These are phyloP conservation scores for Canna indica DNA, from an alignment of 176 grass and related monocot species.

Conservation along the genomic window DNA sequence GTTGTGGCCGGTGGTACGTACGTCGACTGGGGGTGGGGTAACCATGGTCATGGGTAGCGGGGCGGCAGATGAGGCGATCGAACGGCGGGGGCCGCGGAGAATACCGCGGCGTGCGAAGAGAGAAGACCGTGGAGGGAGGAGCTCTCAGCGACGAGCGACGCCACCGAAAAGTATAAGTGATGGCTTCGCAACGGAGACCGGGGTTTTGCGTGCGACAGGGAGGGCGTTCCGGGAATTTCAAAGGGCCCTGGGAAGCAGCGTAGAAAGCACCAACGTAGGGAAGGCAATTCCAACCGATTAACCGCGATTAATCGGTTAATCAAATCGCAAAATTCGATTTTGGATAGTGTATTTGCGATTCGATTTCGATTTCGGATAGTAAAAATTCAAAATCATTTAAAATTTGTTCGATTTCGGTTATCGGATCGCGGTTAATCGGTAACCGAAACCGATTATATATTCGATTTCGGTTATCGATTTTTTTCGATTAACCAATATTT, in stretches of 20 bases:
- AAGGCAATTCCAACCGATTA: too few relatives aligned
- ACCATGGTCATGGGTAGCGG: neutral
- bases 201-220: neutral
- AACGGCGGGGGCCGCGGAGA: neutral
- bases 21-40: slow-evolving; percentile 1
- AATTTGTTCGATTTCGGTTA: too few relatives aligned
- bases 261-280: neutral
- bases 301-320: too few relatives aligned
- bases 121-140: neutral
- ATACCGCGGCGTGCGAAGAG: neutral
- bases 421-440: too few relatives aligned
- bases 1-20: neutral
- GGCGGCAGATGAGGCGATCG: neutral
- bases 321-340: too few relatives aligned
- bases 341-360: too few relatives aligned
- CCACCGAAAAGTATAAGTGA: neutral
- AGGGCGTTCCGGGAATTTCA: neutral
- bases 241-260: neutral
- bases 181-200: neutral
- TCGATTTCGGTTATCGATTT: too few relatives aligned
- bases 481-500: too few relatives aligned
- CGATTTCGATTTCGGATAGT: too few relatives aligned
- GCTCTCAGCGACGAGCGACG: neutral
- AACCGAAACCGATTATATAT: too few relatives aligned
- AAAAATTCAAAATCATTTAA: too few relatives aligned